Evolutionary conservation across 2,329 filamentous ascomycete genomes (phyloP), one percentile per base, ranked within the genome.

Genomic region (Cercospora brassicicola): DNA sequence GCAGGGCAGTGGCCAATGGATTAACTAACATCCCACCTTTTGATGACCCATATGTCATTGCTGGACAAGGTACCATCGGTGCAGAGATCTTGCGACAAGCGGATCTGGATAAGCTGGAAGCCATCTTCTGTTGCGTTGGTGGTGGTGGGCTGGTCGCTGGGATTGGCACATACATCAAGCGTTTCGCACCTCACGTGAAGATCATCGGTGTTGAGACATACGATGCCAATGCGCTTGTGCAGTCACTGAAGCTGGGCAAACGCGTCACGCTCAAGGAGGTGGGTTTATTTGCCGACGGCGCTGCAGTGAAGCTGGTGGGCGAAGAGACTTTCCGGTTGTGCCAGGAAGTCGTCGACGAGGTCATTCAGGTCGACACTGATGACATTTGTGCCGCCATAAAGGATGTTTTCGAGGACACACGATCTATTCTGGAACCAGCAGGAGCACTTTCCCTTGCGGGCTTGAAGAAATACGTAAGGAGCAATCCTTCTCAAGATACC

Each of bases 301-400:
- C 95, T 0, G 95, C 95, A 0, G 95, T 99, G 74, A 97, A 97
- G 84, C 90, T 89, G 0, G 92, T 97, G 0, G 95, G 95, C 69
- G 92, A 97, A 79, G 95, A 99, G 82, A 96, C 92, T 0, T 99
- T 97, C 84, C 90, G 95, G 65, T 87, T 99, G 71, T 94, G 91
- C 79, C 86, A 88, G 73, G 93, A 98, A 70, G 93, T 97, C 8
- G 90, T 99, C 53, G 95, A 99, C 79, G 93, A 98, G 55, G 87
- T 99, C 70, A 88, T 99, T 71, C 90, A 94, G 78, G 95, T 99
- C 55, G 91, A 91, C 3, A 99, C 95, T 0, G 95, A 99, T 77
- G 95, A 99, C 83, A 95, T 93, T 18, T 99, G 95, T 77, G 95
- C 95, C 20, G 94, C 95, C 72, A 99, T 99, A 84, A 98, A 98